These are phyloP conservation scores for Diplodia scrobiculata DNA, from an alignment of 2,329 filamentous ascomycete species.

Conservation along the genomic window DNA sequence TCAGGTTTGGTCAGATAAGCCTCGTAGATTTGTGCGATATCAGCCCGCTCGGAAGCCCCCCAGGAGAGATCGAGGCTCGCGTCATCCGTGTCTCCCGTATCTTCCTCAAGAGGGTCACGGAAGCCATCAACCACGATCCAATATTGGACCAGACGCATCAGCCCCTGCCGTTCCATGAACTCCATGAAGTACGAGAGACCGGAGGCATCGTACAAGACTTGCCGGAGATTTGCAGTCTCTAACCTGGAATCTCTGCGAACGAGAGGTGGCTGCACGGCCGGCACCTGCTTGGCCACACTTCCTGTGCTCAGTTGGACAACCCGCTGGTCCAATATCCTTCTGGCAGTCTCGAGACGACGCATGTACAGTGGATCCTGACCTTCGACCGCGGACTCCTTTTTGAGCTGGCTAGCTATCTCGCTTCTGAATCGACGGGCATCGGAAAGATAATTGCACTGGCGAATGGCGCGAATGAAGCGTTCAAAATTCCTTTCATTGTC, in stretches of 20 bases:
- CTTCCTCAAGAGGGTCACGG: constrained; percentile 87
- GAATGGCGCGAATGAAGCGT: constrained; percentile 84
- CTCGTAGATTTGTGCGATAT: constrained; percentile 88
- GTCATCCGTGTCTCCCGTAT: constrained; percentile 70
- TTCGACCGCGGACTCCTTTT: constrained; percentile 76
- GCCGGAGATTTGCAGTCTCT: constrained; percentile 74
- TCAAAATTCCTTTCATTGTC: constrained; percentile 94
- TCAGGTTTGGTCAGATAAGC: constrained; percentile 82
- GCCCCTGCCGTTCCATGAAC: constrained; percentile 88
- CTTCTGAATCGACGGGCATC: constrained; percentile 91
- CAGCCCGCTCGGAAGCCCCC: constrained; percentile 80
- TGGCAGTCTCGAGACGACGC: constrained; percentile 86
- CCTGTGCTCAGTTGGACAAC: constrained; percentile 77
- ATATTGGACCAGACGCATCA: constrained; percentile 92
- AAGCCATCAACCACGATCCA: constrained; percentile 98
- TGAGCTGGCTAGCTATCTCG: constrained; percentile 87
- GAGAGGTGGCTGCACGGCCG: constrained; percentile 45
- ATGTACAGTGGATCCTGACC: constrained; percentile 84
- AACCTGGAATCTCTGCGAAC: constrained; percentile 61
- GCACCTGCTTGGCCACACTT: constrained; percentile 52
- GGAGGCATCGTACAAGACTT: constrained; percentile 85
- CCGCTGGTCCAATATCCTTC: constrained; percentile 84
- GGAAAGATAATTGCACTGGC: constrained; percentile 85
- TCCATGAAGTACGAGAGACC: constrained; percentile 99
- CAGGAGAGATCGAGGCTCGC: constrained; percentile 59